These are phyloP conservation scores for Phytophthora macrochlamydospora DNA, from an alignment of 352 stramenopile genomes.

Conservation along the genomic window DNA sequence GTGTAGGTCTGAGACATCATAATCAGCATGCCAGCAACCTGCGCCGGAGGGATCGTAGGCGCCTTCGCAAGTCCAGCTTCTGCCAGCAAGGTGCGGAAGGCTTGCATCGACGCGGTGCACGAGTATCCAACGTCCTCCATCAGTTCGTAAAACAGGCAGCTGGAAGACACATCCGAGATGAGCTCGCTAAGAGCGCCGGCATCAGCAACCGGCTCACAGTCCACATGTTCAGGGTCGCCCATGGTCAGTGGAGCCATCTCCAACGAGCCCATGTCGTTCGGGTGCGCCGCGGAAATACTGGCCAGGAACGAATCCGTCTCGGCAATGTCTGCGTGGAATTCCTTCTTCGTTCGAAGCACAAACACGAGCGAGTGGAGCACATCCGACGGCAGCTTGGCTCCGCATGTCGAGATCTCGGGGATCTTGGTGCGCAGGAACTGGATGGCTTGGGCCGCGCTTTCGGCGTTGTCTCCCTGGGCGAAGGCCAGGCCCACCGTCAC, in stretches of 20 bases:
- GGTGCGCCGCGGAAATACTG: conserved; percentile 85
- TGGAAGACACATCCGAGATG: conserved; percentile 76
- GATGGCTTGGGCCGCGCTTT: conserved; percentile 66
- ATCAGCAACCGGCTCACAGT: conserved; percentile 71
- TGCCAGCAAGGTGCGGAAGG: conserved; percentile 83
- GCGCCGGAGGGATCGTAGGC: conserved; percentile 80
- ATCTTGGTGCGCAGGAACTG: conserved; percentile 85
- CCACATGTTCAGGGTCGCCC: conserved; percentile 85
- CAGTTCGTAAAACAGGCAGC: conserved; percentile 89
- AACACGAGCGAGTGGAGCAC: conserved; percentile 87
- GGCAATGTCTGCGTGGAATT: conserved; percentile 69
- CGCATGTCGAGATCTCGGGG: conserved; percentile 82
- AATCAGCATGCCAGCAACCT: conserved; percentile 88
- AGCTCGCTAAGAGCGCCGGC: conserved; percentile 74
- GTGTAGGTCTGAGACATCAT: conserved; percentile 89
- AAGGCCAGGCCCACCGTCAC: conserved; percentile 86
- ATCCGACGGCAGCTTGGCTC: conserved; percentile 82
- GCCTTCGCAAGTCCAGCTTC: conserved; percentile 84
- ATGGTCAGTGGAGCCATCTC: conserved; percentile 87
- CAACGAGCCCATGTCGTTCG: conserved; percentile 86
- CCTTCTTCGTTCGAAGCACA: conserved; percentile 79
- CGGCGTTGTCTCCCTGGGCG: conserved; percentile 68
- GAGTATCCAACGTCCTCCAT: conserved; percentile 92
- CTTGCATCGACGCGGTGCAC: conserved; percentile 74
- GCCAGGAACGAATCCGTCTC: conserved; percentile 88